A percentile compares a stretch with the other conserved stretches of the same genome.
Conservation (phyloP, 148 eudicot species). For the Rhododendron vialii region DNA sequence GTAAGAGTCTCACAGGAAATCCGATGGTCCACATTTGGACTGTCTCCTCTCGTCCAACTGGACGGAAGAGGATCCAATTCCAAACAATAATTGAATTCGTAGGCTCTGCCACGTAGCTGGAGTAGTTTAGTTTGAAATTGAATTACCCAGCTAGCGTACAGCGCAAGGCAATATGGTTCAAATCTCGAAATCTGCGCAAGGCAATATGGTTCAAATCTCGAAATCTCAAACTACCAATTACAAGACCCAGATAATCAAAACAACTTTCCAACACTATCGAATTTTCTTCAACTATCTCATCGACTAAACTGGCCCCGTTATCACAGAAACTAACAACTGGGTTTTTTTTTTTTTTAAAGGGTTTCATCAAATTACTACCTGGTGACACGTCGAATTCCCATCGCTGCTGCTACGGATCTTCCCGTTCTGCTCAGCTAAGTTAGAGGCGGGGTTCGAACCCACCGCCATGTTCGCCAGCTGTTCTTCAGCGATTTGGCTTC, state of each 20-base stretch:
- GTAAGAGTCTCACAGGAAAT: too few relatives aligned
- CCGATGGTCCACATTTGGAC: too few relatives aligned
- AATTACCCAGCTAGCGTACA: not conserved
- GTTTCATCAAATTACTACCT: slow-evolving; percentile 36
- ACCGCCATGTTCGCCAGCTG: slow-evolving; percentile 13
- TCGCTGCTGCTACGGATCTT: not conserved
- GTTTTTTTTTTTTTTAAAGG: not conserved
- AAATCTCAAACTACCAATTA: not conserved
- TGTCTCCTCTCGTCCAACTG: too few relatives aligned
- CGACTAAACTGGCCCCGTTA: not conserved
- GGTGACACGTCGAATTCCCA: slow-evolving; percentile 54
- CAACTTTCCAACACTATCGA: not conserved
- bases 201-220: not conserved
- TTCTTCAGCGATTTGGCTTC: not conserved
- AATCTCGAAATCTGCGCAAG: too few relatives aligned
- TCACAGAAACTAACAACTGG: not conserved
- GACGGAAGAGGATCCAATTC: too few relatives aligned
- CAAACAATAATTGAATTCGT: not conserved
- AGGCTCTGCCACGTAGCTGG: not conserved
- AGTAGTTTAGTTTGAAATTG: not conserved
- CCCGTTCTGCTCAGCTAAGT: not conserved
- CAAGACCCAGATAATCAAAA: not conserved
- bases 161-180: not conserved
- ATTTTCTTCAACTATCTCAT: not conserved
- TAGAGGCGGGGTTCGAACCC: not conserved